Evolutionary conservation across 192 early-diverging fungal species (phyloP).

Genomic region (Geosiphon pyriformis): DNA sequence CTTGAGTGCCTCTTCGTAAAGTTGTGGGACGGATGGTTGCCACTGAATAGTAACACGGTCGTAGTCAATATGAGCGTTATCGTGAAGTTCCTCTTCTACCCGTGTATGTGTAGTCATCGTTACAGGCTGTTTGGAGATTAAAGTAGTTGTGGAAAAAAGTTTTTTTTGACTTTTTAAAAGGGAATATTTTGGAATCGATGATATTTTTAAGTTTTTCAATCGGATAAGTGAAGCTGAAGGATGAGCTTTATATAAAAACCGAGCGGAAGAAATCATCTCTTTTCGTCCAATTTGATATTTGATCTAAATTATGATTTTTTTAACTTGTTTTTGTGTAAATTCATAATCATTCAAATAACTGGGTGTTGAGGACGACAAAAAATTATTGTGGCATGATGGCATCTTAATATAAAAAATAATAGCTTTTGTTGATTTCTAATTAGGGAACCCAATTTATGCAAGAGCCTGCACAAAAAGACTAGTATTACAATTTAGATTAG

Average conservation of each 20-base stretch:
- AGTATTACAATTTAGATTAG: too few relatives aligned
- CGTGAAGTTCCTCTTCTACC: conserved; percentile 30
- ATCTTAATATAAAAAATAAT: too few relatives aligned
- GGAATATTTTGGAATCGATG: not conserved
- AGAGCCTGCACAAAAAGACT: too few relatives aligned
- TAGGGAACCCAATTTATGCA: too few relatives aligned
- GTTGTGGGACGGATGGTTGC: conserved; percentile 77
- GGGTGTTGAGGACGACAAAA: too few relatives aligned
- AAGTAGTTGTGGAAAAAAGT: not conserved
- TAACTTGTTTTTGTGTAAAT: too few relatives aligned
- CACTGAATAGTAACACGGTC: conserved; percentile 76
- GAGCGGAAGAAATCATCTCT: not conserved
- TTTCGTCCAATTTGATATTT: too few relatives aligned
- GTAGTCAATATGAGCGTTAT: conserved; percentile 62
- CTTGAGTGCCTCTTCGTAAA: conserved; percentile 90
- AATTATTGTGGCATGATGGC: too few relatives aligned
- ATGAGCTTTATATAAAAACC: not conserved
- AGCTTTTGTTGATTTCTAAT: too few relatives aligned
- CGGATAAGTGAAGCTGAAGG: not conserved
- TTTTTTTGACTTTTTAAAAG: not conserved
- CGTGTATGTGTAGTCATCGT: conserved; percentile 10
- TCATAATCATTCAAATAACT: too few relatives aligned
- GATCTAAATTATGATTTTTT: too few relatives aligned
- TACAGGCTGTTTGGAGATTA: not conserved
- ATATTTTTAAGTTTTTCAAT: not conserved